Evolutionary conservation across 257 asterid genomes (phyloP).

Genomic region (Solanum sejunctum): DNA sequence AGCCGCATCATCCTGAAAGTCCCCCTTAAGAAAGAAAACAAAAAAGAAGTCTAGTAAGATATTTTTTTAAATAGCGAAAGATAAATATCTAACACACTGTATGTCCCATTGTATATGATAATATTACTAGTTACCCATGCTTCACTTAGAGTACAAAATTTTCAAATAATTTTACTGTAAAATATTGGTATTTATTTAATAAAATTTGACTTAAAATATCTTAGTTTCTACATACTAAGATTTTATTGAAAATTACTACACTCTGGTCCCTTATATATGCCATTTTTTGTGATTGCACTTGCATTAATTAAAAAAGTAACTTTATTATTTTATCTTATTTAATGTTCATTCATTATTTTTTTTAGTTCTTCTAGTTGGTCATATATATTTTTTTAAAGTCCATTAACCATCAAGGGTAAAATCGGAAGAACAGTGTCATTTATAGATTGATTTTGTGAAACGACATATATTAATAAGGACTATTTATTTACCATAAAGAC

Average conservation of each 20-base stretch:
- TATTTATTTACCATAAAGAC: no score
- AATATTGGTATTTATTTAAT: background rate
- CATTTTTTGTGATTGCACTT: no score
- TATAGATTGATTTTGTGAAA: no score
- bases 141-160: background rate
- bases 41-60: background rate
- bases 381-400: no score
- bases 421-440: no score
- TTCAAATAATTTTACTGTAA: background rate
- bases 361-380: no score
- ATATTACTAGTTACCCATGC: background rate
- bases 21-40: background rate
- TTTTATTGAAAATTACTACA: background rate
- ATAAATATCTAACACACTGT: background rate
- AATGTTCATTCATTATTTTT: no score
- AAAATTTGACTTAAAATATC: background rate
- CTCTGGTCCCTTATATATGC: no score
- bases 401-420: no score
- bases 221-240: background rate
- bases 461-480: no score
- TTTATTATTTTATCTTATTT: no score
- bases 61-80: background rate
- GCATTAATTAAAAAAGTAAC: no score
- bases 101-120: background rate
- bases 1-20: slow-evolving; percentile 39